A percentile compares a stretch with the other conserved stretches of the same genome.
These are phyloP conservation scores for Toxicodendron radicans DNA, from an alignment of 345 rosid species.

Conservation along the genomic window DNA sequence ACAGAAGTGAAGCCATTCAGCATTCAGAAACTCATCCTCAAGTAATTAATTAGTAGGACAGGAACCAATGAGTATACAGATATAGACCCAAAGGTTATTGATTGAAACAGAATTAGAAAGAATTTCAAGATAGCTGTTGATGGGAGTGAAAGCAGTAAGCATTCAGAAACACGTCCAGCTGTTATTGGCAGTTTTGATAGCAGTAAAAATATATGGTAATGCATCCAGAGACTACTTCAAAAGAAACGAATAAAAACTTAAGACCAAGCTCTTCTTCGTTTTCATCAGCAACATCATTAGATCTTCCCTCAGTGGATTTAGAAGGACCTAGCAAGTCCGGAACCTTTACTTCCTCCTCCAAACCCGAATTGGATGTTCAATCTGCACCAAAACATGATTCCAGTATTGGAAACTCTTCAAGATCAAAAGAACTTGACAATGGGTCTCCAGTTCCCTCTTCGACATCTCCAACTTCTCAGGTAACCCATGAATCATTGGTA, in stretches of 20 bases:
- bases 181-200: slow-evolving; percentile 20
- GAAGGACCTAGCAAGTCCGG: slow-evolving; percentile 8
- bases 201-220: slow-evolving; percentile 20
- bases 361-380: background rate
- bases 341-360: background rate
- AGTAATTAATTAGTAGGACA: slow-evolving; percentile 1
- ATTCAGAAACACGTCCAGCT: slow-evolving; percentile 24
- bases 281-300: slow-evolving; percentile 38
- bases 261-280: slow-evolving; percentile 35
- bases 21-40: slow-evolving; percentile 8
- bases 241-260: slow-evolving; percentile 7
- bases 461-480: slow-evolving; percentile 42
- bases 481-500: slow-evolving; percentile 31
- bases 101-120: slow-evolving; percentile 12
- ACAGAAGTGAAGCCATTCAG: slow-evolving; percentile 16
- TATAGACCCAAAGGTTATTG: slow-evolving; percentile 16
- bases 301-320: slow-evolving; percentile 26
- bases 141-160: slow-evolving; percentile 15
- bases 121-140: slow-evolving; percentile 15
- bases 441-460: slow-evolving; percentile 21
- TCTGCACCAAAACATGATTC: slow-evolving; percentile 8
- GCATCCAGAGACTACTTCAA: slow-evolving; percentile 6
- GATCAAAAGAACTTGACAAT: slow-evolving; percentile 18
- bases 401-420: slow-evolving; percentile 19
- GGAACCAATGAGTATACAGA: slow-evolving; percentile 11